Base-by-base conservation (phyloP, 192 early-diverging fungal genomes). In the Backusella westeae region DNA sequence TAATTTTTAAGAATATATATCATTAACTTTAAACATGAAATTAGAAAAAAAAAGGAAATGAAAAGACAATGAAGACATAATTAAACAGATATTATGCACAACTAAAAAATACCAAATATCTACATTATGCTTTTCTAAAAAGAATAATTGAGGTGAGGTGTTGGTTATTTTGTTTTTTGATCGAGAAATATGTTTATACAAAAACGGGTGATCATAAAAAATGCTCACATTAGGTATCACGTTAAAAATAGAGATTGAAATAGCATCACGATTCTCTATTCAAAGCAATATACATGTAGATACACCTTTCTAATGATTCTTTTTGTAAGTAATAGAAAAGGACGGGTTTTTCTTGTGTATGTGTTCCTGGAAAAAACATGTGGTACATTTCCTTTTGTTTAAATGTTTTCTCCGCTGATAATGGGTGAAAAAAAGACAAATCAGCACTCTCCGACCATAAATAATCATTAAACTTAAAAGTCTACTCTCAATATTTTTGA, bases 281-380 rank as follows among this genome's bases (percentile, higher is more conserved):
- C 49, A 44, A 21, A 56, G 53, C 53, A 56, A 56, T 56, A 56
- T 23, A 56, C 8, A 56, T 56, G 38, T 39, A 39, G 38, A 56
- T 9, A 56, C 6, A 56, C 21, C 53, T 56, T 56, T 26, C 53
- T 56, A 21, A 21, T 56, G 8, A 3, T 56, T 56, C 53, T 56
- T 56, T 56, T 56, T 56, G 19, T 56, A 21, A 56, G 26, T 21
- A 56, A 56, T 9, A 63, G 21, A 63, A 63, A 49, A 49, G 46
- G 56, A 63, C 56, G 56, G 56, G 56, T 63, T 63, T 63, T 23
- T 63, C 26, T 63, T 63, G 56, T 63, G 56, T 63, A 63, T 63
- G 70, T 71, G 70, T 71, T 71, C 70, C 70, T 71, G 44, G 42
- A 44, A 71, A 59, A 71, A 44, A 49, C 70, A 71, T 71, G 70